Percentiles rank a stretch among this genome's conserved stretches.
Evolutionary conservation across 371 early-diverging fungal genomes (phyloP).

Genomic region (Mucor saturninus): DNA sequence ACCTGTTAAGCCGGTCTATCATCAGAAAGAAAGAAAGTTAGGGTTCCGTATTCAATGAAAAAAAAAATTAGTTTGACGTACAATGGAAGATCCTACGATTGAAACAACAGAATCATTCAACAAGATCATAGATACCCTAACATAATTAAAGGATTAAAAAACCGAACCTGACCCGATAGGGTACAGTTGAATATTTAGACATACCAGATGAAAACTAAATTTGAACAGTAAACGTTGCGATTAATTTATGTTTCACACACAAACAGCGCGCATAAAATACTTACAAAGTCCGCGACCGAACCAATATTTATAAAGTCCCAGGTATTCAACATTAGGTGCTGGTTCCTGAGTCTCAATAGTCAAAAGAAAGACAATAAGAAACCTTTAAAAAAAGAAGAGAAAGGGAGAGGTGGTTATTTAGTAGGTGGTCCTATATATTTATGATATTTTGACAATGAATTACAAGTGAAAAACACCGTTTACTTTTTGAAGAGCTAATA

Average conservation of each 20-base stretch:
- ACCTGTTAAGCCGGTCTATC: too few species aligned
- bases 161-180: too few species aligned
- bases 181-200: neutral
- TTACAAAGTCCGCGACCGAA: conserved; percentile 2
- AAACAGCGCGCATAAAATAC: neutral
- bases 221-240: neutral
- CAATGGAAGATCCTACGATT: neutral
- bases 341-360: neutral
- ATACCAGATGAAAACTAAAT: neutral
- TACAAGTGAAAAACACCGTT: conserved; percentile 4
- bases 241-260: neutral
- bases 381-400: neutral
- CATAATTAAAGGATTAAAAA: too few species aligned
- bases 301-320: neutral
- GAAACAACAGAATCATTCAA: neutral
- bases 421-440: too few species aligned
- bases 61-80: neutral
- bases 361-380: neutral
- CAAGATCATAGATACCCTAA: neutral
- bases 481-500: conserved; percentile 2
- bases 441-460: neutral
- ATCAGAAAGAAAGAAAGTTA: too few species aligned
- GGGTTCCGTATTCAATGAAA: too few species aligned
- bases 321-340: neutral
- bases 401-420: too few species aligned